Evolutionary conservation across 2,329 filamentous ascomycete species (phyloP), one percentile per base, ranked within the genome.

Genomic region (Clonostachys solani): DNA sequence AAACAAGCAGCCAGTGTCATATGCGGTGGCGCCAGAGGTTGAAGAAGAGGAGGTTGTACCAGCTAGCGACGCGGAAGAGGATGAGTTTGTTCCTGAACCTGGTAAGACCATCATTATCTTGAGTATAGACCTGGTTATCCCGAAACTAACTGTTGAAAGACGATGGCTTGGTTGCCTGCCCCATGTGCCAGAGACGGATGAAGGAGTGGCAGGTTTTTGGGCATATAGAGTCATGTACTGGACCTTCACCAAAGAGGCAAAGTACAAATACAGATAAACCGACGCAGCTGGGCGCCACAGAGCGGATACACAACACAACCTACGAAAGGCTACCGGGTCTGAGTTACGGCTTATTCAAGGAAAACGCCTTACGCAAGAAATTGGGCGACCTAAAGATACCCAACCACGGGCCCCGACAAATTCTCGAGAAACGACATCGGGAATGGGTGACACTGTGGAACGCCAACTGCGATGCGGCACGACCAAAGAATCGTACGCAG

Each of bases 371-470:
- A 45, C 81, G 84, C 43, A 94, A 89, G 60, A 97, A 96, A 66
- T 71, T 99, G 40, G 64, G 73, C 16, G 90, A 96, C 4, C 73
- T 94, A 2, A 90, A 92, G 1, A 84, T 97, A 48, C 85, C 89
- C 0, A 78, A 75, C 10, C 74, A 71, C 50, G 94, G 94, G 1
- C 66, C 77, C 1, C 86, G 86, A 42, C 71, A 77, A 42, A 73
- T 92, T 2, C 73, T 97, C 46, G 86, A 92, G 61, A 80, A 78
- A 54, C 81, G 95, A 16, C 92, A 97, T 59, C 89, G 81, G 19
- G 94, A 99, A 65, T 99, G 92, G 92, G 78, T 94, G 45, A 96
- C 94, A 36, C 70, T 99, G 16, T 96, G 90, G 87, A 99, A 99
- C 64, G 89, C 95, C 12, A 99, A 99, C 62, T 96, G 91, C 67